Conservation (phyloP, 2,329 filamentous ascomycete genomes). For the Laburnicola sp. region DNA sequence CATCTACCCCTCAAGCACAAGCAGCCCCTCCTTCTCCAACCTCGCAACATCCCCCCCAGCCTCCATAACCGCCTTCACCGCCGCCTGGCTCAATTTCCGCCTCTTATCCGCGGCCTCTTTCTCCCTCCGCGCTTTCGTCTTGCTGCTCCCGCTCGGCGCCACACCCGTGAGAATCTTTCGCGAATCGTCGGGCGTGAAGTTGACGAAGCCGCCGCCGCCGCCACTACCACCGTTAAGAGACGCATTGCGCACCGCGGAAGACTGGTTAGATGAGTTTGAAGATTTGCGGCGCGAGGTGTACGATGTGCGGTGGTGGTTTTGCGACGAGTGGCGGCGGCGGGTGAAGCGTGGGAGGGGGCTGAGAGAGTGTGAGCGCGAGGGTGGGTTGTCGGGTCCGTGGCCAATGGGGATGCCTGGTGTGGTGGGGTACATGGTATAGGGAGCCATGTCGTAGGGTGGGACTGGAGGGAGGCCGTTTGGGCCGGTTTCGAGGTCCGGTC, state of each 20-base stretch:
- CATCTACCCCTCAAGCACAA: conserved; percentile 25
- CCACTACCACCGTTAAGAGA: conserved; percentile 37
- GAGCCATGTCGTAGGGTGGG: conserved; percentile 24
- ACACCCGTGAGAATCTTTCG: conserved; percentile 82
- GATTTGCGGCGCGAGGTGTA: conserved; percentile 24
- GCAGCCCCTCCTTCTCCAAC: conserved; percentile 49
- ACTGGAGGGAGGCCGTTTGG: conserved; percentile 12
- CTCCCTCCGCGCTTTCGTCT: conserved; percentile 92
- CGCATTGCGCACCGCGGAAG: conserved; percentile 45
- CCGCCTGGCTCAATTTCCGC: conserved; percentile 67
- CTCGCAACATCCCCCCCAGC: conserved; percentile 66
- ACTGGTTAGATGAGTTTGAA: conserved; percentile 25
- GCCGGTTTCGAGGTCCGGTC: conserved; percentile 10
- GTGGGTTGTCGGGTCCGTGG: conserved; percentile 11
- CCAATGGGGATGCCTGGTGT: conserved; percentile 23
- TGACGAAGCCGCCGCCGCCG: conserved; percentile 70
- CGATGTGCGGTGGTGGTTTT: conserved; percentile 13
- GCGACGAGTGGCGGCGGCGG: conserved; percentile 25
- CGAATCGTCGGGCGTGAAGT: conserved; percentile 83
- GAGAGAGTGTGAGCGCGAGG: conserved; percentile 30
- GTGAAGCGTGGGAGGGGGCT: conserved; percentile 32
- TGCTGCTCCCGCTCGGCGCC: conserved; percentile 85
- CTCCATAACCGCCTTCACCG: conserved; percentile 68
- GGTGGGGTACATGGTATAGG: conserved; percentile 23
- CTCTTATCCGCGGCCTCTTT: conserved; percentile 82